Base-by-base conservation (phyloP, 2,329 filamentous ascomycete species). In the Colletotrichum tabaci region DNA sequence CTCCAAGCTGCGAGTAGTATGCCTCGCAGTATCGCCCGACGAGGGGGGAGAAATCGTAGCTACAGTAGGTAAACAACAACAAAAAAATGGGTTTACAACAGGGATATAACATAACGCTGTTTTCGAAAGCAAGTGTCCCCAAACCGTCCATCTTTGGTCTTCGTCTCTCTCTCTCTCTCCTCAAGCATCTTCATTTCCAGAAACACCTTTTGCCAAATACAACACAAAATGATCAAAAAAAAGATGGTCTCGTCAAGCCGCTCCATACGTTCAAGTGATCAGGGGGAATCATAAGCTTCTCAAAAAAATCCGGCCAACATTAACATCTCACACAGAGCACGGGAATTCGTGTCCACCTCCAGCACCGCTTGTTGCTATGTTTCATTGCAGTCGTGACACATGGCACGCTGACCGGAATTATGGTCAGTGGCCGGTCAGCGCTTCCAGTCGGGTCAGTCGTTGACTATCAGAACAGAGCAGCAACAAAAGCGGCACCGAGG, bases 301-400 rank as follows among this genome's bases (percentile, higher is more conserved):
- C 38, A 64, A 61, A 60, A 58, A 67, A 56, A 46, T 40, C 35
- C 60, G 61, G 64, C 56, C 61, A 73, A 71, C 52, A 71, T 63
- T 49, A 73, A 73, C 71, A 73, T 73, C 56, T 50, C 67, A 61
- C 30, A 60, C 73, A 73, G 64, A 57, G 71, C 71, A 74, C 71
- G 58, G 47, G 46, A 55, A 38, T 47, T 47, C 50, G 30, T 30
- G 30, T 49, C 63, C 46, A 18, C 42, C 35, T 61, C 61, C 53
- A 61, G 62, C 52, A 56, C 57, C 57, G 55, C 61, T 40, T 21
- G 55, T 38, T 61, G 66, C 62, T 60, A 68, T 58, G 66, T 52
- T 38, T 72, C 71, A 49, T 74, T 46, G 68, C n/a, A 66, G 71
- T 74, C 71, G 55, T 73, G 63, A 74, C 71, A 60, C 67, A 53